These are phyloP conservation scores for Plasmodium vinckei DNA, from an alignment of 169 alveolate genomes.

Conservation along the genomic window DNA sequence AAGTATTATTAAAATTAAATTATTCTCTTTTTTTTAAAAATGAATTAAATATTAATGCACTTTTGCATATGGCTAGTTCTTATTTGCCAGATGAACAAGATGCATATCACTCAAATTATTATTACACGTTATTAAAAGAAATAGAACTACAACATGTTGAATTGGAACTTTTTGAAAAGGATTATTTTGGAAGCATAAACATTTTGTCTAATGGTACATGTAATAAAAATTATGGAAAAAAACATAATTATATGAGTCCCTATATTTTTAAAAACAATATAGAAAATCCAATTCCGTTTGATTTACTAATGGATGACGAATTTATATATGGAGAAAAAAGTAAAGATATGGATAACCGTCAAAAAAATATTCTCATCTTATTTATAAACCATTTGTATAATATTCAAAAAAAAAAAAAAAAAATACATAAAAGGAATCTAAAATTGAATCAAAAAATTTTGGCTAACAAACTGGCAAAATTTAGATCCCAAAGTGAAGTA, in stretches of 20 bases:
- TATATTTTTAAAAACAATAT: not conserved
- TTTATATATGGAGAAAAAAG: slow-evolving; percentile 50
- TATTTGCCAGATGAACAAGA: slow-evolving; percentile 38
- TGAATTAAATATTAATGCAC: slow-evolving; percentile 61
- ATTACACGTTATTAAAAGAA: slow-evolving; percentile 42
- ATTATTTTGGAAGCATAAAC: not conserved
- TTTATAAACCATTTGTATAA: slow-evolving; percentile 26
- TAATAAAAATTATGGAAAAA: not conserved
- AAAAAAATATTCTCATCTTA: slow-evolving; percentile 33
- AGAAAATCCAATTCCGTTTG: slow-evolving; percentile 42
- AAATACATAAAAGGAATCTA: slow-evolving; percentile 4
- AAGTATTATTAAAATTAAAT: slow-evolving; percentile 60
- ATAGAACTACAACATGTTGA: slow-evolving; percentile 21
- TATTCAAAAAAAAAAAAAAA: slow-evolving; percentile 12
- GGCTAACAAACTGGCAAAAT: not conserved
- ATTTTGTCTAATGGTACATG: not conserved
- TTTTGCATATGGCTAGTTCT: slow-evolving; percentile 67
- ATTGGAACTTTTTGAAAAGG: slow-evolving; percentile 8
- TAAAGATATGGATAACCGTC: slow-evolving; percentile 14
- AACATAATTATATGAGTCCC: not conserved
- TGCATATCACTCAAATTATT: slow-evolving; percentile 19
- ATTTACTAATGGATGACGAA: slow-evolving; percentile 34
- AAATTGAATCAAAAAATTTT: not conserved
- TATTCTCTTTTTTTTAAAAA: slow-evolving; percentile 36
- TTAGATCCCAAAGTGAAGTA: not conserved